A percentile compares a stretch with the other conserved stretches of the same genome.
Conservation (phyloP, 2,329 filamentous ascomycete genomes). For the Phyllosticta ampelicida region DNA sequence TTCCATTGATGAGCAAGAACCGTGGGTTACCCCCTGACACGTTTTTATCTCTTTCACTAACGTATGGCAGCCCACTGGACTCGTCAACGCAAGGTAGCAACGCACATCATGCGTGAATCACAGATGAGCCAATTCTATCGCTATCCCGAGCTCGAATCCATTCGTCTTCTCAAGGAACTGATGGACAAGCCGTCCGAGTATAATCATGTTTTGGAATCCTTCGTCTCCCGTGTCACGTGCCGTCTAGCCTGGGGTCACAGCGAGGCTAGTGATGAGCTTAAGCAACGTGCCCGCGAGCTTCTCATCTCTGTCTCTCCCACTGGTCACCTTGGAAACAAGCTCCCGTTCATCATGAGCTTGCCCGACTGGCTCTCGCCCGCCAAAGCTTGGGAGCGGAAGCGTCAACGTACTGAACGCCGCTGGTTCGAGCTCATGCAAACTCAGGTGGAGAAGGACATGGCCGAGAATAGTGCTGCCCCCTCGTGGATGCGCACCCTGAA, state of each 20-base stretch:
- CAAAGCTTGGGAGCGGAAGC: slow-evolving; percentile 35
- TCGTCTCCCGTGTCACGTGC: slow-evolving; percentile 37
- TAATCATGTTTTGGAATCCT: slow-evolving; percentile 35
- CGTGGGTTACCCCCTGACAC: slow-evolving; percentile 17
- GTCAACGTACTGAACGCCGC: slow-evolving; percentile 31
- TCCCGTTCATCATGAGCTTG: slow-evolving; percentile 35
- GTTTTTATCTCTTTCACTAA: slow-evolving; percentile 13
- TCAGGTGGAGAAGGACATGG: slow-evolving; percentile 27
- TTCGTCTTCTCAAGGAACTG: slow-evolving; percentile 35
- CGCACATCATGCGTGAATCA: slow-evolving; percentile 35
- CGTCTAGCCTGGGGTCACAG: slow-evolving; percentile 37
- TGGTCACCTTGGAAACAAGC: slow-evolving; percentile 35
- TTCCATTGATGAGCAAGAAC: slow-evolving; percentile 35
- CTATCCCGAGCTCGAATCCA: slow-evolving; percentile 36
- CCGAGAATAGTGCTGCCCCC: slow-evolving; percentile 21
- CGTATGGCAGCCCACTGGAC: slow-evolving; percentile 26
- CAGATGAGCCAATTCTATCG: slow-evolving; percentile 31
- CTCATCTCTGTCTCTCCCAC: slow-evolving; percentile 36
- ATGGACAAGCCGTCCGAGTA: slow-evolving; percentile 33
- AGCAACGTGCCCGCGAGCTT: slow-evolving; percentile 36
- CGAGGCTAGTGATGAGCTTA: slow-evolving; percentile 35
- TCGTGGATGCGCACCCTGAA: slow-evolving; percentile 37
- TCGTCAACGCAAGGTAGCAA: slow-evolving; percentile 35
- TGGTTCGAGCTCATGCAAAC: slow-evolving; percentile 37
- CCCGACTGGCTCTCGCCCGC: slow-evolving; percentile 33